These are phyloP conservation scores for Lactifluus rugatus DNA, from an alignment of 768 basidiomycete species.

Conservation along the genomic window DNA sequence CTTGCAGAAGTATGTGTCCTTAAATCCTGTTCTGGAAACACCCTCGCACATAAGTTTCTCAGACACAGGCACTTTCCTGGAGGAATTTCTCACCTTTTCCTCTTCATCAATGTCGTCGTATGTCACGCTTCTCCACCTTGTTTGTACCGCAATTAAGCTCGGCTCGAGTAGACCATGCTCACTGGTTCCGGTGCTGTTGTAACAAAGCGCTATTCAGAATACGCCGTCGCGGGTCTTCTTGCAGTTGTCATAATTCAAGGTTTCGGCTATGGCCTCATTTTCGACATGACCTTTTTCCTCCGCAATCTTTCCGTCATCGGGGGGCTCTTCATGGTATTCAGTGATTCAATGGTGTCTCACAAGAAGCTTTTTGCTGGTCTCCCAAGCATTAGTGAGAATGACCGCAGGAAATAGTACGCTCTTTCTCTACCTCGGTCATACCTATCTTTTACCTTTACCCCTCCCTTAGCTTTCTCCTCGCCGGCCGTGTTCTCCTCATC, in stretches of 20 bases:
- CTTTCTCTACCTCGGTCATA: constrained; percentile 5
- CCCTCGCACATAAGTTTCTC: background rate
- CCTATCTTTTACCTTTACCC: background rate
- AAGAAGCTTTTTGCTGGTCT: constrained; percentile 87
- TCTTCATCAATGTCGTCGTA: constrained; percentile 84
- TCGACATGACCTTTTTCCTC: constrained; percentile 99
- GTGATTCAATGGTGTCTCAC: constrained; percentile 83
- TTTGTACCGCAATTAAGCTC: background rate
- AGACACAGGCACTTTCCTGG: constrained; percentile 95
- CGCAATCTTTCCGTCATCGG: constrained; percentile 97
- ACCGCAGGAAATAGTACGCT: constrained; percentile 94
- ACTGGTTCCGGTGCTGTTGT: constrained; percentile 78
- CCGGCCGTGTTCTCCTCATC: constrained; percentile 93
- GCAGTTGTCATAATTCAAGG: constrained; percentile 91
- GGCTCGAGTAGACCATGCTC: constrained; percentile 66
- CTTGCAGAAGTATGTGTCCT: constrained; percentile 69
- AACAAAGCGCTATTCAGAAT: constrained; percentile 77
- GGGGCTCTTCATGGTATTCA: constrained; percentile 98
- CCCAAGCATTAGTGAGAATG: constrained; percentile 83
- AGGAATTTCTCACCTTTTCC: constrained; percentile 91
- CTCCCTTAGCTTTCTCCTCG: constrained; percentile 76
- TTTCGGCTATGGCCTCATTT: constrained; percentile 97
- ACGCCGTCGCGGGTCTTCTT: constrained; percentile 82
- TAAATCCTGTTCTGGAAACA: constrained; percentile 10
- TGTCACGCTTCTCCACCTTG: constrained; percentile 28